Evolutionary conservation across 768 basidiomycete genomes (phyloP).

Genomic region (Leccinum subgranulosum): DNA sequence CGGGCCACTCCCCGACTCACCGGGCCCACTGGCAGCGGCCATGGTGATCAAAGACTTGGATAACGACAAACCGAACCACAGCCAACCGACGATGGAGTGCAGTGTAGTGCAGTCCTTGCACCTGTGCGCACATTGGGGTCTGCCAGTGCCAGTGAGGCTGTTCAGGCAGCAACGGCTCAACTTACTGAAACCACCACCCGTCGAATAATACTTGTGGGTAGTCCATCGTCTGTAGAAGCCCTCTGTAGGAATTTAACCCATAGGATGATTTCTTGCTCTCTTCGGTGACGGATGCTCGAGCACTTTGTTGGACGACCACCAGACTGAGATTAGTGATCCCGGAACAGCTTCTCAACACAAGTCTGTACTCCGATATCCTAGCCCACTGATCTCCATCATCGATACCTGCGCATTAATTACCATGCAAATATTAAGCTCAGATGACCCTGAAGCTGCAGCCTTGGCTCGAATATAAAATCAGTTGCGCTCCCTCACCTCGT

Average conservation of each 20-base stretch:
- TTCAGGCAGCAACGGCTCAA: background rate
- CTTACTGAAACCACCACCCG: background rate
- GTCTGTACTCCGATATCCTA: background rate
- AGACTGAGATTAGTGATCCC: background rate
- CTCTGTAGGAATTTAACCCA: background rate
- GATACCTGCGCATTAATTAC: background rate
- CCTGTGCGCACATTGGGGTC: no score
- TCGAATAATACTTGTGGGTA: background rate
- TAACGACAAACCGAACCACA: background rate
- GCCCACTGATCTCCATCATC: background rate
- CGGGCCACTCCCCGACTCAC: no score
- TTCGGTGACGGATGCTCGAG: background rate
- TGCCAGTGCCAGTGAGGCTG: no score
- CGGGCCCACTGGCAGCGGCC: background rate
- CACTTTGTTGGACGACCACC: background rate
- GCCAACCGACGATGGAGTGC: background rate
- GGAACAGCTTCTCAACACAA: background rate
- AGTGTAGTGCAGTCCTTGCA: background rate
- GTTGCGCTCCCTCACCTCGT: background rate
- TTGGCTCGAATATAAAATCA: conserved; percentile 4
- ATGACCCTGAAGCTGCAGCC: background rate
- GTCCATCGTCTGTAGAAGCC: background rate
- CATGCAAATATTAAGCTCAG: no score
- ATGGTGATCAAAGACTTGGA: background rate
- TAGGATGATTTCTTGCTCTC: background rate